A percentile compares a stretch with the other conserved stretches of the same genome.
These are phyloP conservation scores for Neotropicomus parvogracilis DNA, from an alignment of 1,284 basidiomycete genomes.

Conservation along the genomic window DNA sequence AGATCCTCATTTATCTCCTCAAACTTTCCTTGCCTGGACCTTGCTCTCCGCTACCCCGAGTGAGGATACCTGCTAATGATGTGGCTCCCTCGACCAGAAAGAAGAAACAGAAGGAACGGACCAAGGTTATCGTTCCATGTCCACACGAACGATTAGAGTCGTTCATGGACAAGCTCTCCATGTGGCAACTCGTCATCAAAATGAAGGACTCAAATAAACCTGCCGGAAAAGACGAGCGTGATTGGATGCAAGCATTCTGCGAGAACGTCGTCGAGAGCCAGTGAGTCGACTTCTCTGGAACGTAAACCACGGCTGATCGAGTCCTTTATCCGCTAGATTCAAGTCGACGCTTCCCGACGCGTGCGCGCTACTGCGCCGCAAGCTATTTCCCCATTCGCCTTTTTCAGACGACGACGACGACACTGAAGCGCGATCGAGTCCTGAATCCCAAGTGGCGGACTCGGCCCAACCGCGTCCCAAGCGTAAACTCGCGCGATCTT, in stretches of 20 bases:
- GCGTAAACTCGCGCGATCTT: conserved; percentile 18
- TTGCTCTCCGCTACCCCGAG: conserved; percentile 20
- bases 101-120: conserved; percentile 38
- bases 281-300: conserved; percentile 38
- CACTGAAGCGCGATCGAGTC: conserved; percentile 23
- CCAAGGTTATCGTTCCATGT: conserved; percentile 28
- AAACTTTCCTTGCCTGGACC: conserved; percentile 59
- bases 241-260: conserved; percentile 72
- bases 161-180: conserved; percentile 73
- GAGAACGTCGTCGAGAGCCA: conserved; percentile 59
- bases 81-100: conserved; percentile 17
- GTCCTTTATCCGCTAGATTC: conserved; percentile 44
- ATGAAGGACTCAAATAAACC: conserved; percentile 29
- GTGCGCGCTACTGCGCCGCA: conserved; percentile 58
- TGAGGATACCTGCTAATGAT: conserved; percentile 20
- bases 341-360: conserved; percentile 48
- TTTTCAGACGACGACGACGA: conserved; percentile 46
- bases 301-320: not conserved
- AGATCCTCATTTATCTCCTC: conserved; percentile 64
- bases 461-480: conserved; percentile 8
- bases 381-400: conserved; percentile 60
- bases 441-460: conserved; percentile 7
- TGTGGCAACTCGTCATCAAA: conserved; percentile 61
- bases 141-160: conserved; percentile 57
- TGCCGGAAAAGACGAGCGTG: conserved; percentile 39